Evolutionary conservation across 2,329 filamentous ascomycete species (phyloP).

Genomic region (Apiospora rasikravindrae): DNA sequence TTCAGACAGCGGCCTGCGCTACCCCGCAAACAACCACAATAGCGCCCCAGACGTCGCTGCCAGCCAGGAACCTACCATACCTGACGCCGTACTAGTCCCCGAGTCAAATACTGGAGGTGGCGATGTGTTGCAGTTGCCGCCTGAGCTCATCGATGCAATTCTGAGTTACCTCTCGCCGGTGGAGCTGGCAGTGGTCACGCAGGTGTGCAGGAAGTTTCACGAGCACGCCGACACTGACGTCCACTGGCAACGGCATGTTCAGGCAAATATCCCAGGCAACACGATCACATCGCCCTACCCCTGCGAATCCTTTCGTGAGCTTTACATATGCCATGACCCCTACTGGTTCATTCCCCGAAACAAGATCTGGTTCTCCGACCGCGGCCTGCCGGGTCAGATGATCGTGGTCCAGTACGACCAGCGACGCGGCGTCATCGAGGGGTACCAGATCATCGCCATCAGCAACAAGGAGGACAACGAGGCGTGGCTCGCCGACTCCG

Average conservation of each 20-base stretch:
- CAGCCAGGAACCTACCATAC: neutral
- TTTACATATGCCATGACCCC: constrained; percentile 77
- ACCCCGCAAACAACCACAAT: neutral
- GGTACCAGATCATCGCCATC: constrained; percentile 74
- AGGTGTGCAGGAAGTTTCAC: constrained; percentile 66
- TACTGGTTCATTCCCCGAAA: constrained; percentile 83
- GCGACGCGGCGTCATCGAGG: constrained; percentile 76
- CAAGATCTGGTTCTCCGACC: constrained; percentile 87
- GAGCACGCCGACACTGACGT: constrained; percentile 67
- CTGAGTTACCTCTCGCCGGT: constrained; percentile 67
- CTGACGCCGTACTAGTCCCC: no score
- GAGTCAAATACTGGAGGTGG: neutral
- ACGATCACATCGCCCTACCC: constrained; percentile 60
- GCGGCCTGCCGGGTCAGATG: constrained; percentile 73
- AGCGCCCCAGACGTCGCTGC: neutral
- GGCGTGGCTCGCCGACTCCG: constrained; percentile 67
- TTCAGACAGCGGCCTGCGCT: constrained; percentile 28
- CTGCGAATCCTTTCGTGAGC: constrained; percentile 67
- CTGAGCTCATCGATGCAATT: constrained; percentile 77
- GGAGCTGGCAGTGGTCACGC: constrained; percentile 65
- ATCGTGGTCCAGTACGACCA: constrained; percentile 80
- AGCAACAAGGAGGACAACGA: constrained; percentile 59
- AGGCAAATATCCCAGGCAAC: constrained; percentile 67
- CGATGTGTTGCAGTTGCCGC: constrained; percentile 60
- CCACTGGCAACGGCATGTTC: constrained; percentile 74